A percentile compares a stretch with the other conserved stretches of the same genome.
phyloP scores from a whole-genome alignment of 331 rosid species.

The Malus hybrid region DNA sequence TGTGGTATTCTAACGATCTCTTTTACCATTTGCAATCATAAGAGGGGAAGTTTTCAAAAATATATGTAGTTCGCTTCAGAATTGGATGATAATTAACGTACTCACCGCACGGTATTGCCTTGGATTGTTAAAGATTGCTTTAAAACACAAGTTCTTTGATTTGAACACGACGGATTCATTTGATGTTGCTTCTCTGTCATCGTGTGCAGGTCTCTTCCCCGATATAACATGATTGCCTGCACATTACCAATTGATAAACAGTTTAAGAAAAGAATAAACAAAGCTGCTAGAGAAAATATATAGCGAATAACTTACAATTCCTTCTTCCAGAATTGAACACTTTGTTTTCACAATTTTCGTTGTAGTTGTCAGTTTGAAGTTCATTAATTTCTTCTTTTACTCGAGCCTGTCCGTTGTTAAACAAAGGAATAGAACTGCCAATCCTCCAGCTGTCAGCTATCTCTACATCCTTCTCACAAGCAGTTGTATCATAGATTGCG shows the following conservation, averaged over 20 bases:
- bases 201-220: neutral
- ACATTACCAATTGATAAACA: neutral
- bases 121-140: neutral
- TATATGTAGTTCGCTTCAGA: neutral
- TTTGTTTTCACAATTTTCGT: neutral
- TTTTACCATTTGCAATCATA: neutral
- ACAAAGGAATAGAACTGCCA: neutral
- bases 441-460: neutral
- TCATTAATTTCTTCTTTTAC: neutral
- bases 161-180: neutral
- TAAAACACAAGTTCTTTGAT: neutral
- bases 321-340: neutral
- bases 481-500: neutral
- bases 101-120: neutral
- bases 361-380: neutral
- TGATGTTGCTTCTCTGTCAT: neutral
- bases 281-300: too few species aligned
- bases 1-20: too few species aligned
- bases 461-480: neutral
- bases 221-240: neutral
- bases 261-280: neutral
- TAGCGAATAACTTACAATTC: neutral
- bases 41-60: neutral
- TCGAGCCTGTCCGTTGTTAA: neutral
- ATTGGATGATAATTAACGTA: neutral